Conservation (phyloP, 1,284 basidiomycete species). For the Jaminaea rosea region DNA sequence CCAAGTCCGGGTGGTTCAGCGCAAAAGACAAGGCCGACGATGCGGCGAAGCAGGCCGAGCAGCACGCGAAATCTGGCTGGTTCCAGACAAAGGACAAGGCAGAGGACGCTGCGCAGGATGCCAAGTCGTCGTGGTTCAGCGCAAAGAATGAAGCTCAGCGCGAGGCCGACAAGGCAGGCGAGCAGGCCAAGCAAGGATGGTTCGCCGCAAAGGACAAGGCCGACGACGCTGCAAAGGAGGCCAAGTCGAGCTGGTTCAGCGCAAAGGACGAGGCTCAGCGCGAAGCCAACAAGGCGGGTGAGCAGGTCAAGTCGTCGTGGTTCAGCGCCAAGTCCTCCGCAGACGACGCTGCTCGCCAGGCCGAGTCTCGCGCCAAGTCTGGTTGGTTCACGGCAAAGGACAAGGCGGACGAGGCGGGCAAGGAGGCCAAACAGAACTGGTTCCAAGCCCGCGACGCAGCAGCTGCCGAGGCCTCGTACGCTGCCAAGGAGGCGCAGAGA, state of each 20-base stretch:
- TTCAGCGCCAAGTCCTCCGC: conserved; percentile 2
- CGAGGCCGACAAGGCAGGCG: neutral
- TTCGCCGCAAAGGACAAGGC: conserved; percentile 1
- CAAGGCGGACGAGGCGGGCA: conserved; percentile 15
- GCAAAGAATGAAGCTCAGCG: neutral
- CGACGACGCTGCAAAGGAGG: conserved; percentile 2
- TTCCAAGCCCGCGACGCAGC: conserved; percentile 11
- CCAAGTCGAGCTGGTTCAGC: conserved; percentile 11
- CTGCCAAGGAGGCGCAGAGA: conserved; percentile 10
- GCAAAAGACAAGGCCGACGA: neutral
- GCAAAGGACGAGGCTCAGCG: conserved; percentile 12
- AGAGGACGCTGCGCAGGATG: neutral
- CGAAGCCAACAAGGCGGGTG: conserved; percentile 6
- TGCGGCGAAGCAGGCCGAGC: conserved; percentile 8
- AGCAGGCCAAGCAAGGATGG: neutral
- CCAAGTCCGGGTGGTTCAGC: neutral
- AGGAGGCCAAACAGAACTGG: conserved; percentile 17
- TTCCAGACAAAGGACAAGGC: conserved; percentile 5
- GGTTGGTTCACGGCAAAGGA: neutral
- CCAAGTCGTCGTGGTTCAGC: no score
- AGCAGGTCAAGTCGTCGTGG: conserved; percentile 7
- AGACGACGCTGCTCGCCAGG: conserved; percentile 8
- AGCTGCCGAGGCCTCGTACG: conserved; percentile 11
- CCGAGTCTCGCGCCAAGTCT: conserved; percentile 9
- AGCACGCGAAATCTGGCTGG: conserved; percentile 3